Conservation (phyloP, 2,329 filamentous ascomycete species). For the Exophiala spinifera region DNA sequence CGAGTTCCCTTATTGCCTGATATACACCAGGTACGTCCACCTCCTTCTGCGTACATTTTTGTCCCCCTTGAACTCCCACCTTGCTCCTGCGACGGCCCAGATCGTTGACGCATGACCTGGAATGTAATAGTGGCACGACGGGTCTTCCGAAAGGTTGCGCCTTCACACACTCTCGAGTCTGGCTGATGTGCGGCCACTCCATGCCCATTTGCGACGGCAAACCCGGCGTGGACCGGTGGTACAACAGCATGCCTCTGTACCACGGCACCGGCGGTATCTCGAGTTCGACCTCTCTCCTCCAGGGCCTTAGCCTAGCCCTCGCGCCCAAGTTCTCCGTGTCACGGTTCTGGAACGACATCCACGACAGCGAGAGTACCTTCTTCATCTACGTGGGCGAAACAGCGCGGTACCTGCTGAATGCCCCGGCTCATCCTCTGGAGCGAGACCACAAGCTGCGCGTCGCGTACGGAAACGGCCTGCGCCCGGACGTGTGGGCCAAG, state of each 20-base stretch:
- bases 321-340: slow-evolving; percentile 36
- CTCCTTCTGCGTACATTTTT: too few species aligned
- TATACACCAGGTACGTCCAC: slow-evolving; percentile 60
- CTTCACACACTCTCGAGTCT: slow-evolving; percentile 54
- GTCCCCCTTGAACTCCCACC: too few species aligned
- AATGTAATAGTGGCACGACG: slow-evolving; percentile 61
- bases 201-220: slow-evolving; percentile 7
- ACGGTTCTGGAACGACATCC: slow-evolving; percentile 29
- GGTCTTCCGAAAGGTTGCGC: slow-evolving; percentile 70
- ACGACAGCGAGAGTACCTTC: slow-evolving; percentile 49
- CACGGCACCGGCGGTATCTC: slow-evolving; percentile 69
- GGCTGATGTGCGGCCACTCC: slow-evolving; percentile 34
- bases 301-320: slow-evolving; percentile 44
- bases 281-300: slow-evolving; percentile 52
- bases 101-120: too few species aligned
- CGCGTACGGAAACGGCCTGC: slow-evolving; percentile 48
- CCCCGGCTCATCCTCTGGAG: slow-evolving; percentile 46
- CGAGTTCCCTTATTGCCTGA: slow-evolving; percentile 58
- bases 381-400: slow-evolving; percentile 56
- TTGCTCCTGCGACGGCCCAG: background rate
- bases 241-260: slow-evolving; percentile 74
- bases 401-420: slow-evolving; percentile 48
- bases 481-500: slow-evolving; percentile 48
- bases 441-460: slow-evolving; percentile 44
- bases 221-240: slow-evolving; percentile 58